Percentiles rank a stretch among this genome's conserved stretches.
Evolutionary conservation across 1,284 basidiomycete genomes (phyloP).

Genomic region (Trichosporon ovoides): DNA sequence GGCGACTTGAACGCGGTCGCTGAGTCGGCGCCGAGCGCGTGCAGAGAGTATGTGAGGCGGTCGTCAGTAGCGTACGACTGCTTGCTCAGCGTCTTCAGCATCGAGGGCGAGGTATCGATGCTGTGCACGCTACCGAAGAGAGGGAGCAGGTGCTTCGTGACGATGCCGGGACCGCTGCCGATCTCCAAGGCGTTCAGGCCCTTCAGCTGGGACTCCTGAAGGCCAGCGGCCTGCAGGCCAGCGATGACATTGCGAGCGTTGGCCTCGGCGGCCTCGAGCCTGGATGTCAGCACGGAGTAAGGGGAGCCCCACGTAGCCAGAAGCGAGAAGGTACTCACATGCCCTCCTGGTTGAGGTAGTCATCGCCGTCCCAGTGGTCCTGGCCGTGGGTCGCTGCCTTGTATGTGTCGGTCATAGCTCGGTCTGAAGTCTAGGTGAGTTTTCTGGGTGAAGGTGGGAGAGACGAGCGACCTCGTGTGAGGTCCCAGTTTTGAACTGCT

Average conservation of each 20-base stretch:
- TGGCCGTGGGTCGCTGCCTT: slow-evolving; percentile 13
- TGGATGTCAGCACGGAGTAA: slow-evolving; percentile 6
- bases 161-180: slow-evolving; percentile 36
- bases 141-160: slow-evolving; percentile 28
- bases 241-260: slow-evolving; percentile 23
- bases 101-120: slow-evolving; percentile 33
- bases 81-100: slow-evolving; percentile 27
- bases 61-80: slow-evolving; percentile 9
- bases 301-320: too few species aligned
- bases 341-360: slow-evolving; percentile 32
- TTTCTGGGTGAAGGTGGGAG: not conserved
- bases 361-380: slow-evolving; percentile 33
- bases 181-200: slow-evolving; percentile 30
- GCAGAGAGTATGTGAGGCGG: slow-evolving; percentile 18
- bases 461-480: too few species aligned
- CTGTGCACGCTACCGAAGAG: slow-evolving; percentile 30
- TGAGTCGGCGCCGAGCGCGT: slow-evolving; percentile 22
- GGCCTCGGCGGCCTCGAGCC: slow-evolving; percentile 25
- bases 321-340: too few species aligned
- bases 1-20: slow-evolving; percentile 13
- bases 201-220: slow-evolving; percentile 12
- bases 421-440: slow-evolving; percentile 6
- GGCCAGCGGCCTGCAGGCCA: slow-evolving; percentile 20
- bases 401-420: not conserved
- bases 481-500: too few species aligned